phyloP scores from a whole-genome alignment of 805 yeast species.

The Candida taoyuanica region DNA sequence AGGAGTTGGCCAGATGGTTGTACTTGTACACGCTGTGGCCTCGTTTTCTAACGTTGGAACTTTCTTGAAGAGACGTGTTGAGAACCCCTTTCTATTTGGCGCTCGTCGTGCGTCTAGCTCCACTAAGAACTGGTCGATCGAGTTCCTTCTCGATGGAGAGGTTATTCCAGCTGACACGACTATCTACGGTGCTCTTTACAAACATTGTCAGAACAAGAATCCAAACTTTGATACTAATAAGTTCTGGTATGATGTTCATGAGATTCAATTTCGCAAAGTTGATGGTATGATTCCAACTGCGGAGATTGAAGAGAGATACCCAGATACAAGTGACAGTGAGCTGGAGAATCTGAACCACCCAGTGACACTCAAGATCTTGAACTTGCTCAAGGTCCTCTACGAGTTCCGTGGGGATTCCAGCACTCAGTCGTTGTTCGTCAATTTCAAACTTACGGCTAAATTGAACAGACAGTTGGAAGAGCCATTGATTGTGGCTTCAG shows the following conservation, averaged over 20 bases:
- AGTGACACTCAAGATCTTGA: slow-evolving; percentile 34
- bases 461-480: slow-evolving; percentile 85
- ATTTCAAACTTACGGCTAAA: slow-evolving; percentile 81
- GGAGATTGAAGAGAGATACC: slow-evolving; percentile 28
- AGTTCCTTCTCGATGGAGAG: slow-evolving; percentile 55
- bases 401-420: slow-evolving; percentile 20
- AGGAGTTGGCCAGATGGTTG: slow-evolving; percentile 26
- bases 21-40: slow-evolving; percentile 50
- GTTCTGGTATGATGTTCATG: slow-evolving; percentile 58
- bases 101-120: slow-evolving; percentile 15
- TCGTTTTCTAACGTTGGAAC: slow-evolving; percentile 41
- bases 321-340: slow-evolving; percentile 26
- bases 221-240: slow-evolving; percentile 41
- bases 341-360: slow-evolving; percentile 30
- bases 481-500: slow-evolving; percentile 81
- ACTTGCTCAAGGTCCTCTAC: slow-evolving; percentile 44
- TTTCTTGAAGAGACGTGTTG: slow-evolving; percentile 37
- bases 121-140: slow-evolving; percentile 36
- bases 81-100: slow-evolving; percentile 26
- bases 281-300: slow-evolving; percentile 24
- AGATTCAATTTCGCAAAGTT: slow-evolving; percentile 42
- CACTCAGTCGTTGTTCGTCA: slow-evolving; percentile 42
- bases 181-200: slow-evolving; percentile 68
- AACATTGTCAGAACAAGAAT: slow-evolving; percentile 36
- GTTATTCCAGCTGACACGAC: slow-evolving; percentile 62